Evolutionary conservation across 495 filamentous ascomycete species (phyloP).

Genomic region (Hyaloscypha finlandica): DNA sequence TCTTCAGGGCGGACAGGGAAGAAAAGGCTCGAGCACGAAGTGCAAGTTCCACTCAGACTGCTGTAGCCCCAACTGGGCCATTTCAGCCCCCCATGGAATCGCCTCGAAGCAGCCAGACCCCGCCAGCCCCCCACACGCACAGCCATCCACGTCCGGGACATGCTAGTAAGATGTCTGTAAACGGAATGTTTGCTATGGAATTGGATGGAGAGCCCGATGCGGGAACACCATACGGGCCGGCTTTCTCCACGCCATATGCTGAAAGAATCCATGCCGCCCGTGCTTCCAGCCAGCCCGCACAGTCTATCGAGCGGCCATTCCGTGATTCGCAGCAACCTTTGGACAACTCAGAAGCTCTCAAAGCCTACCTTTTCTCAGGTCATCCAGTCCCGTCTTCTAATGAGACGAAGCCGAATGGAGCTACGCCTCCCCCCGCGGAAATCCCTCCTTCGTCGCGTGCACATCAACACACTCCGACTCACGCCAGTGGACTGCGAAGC

Average conservation of each 20-base stretch:
- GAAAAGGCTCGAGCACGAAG: slow-evolving; percentile 63
- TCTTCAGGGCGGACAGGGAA: slow-evolving; percentile 83
- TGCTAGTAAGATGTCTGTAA: slow-evolving; percentile 41
- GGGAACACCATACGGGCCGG: slow-evolving; percentile 55
- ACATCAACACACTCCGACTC: slow-evolving; percentile 1
- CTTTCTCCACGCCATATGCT: slow-evolving; percentile 68
- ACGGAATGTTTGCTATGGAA: slow-evolving; percentile 66
- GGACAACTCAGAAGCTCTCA: slow-evolving; percentile 38
- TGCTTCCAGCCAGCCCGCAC: slow-evolving; percentile 5
- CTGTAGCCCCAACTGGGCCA: slow-evolving; percentile 29
- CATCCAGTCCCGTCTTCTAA: slow-evolving; percentile 14
- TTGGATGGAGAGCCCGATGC: slow-evolving; percentile 55
- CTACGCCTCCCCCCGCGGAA: neutral
- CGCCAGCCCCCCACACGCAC: slow-evolving; percentile 30
- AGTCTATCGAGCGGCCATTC: slow-evolving; percentile 1
- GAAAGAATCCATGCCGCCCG: slow-evolving; percentile 63
- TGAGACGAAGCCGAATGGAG: neutral
- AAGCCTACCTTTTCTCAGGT: slow-evolving; percentile 42
- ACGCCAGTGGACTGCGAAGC: slow-evolving; percentile 9
- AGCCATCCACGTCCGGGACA: slow-evolving; percentile 38
- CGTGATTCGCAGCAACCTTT: slow-evolving; percentile 15
- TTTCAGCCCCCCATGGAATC: slow-evolving; percentile 39
- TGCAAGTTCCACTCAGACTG: slow-evolving; percentile 40
- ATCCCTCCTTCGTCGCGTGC: neutral
- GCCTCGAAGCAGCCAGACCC: slow-evolving; percentile 32